A percentile compares a stretch with the other conserved stretches of the same genome.
Evolutionary conservation across 192 early-diverging fungal species (phyloP).

Genomic region (Haplosporangium gracile): DNA sequence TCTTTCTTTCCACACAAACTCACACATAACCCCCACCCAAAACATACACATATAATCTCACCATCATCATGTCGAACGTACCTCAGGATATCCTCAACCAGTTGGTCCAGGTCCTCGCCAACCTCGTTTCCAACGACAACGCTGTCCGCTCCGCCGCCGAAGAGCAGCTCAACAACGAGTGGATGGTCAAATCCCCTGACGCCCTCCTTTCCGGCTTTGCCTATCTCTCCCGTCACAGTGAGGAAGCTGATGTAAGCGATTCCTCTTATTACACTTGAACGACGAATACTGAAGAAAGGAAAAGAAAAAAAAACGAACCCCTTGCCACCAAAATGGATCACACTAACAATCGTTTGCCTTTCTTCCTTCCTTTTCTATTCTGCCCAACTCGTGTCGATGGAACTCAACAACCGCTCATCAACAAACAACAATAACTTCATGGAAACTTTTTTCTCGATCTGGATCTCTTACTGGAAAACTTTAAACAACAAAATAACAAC

Average conservation of each 20-base stretch:
- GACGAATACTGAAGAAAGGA: not conserved
- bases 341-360: constrained; percentile 14
- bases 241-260: constrained; percentile 53
- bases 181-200: constrained; percentile 69
- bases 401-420: constrained; percentile 9
- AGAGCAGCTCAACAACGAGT: constrained; percentile 69
- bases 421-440: constrained; percentile 14
- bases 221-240: constrained; percentile 63
- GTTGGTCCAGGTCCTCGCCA: constrained; percentile 65
- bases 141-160: constrained; percentile 67
- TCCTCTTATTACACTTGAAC: not conserved
- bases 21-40: not conserved
- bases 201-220: constrained; percentile 67
- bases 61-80: constrained; percentile 43
- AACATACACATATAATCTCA: constrained; percentile 19
- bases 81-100: constrained; percentile 64
- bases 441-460: not conserved
- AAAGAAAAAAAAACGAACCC: not conserved
- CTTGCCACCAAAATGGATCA: constrained; percentile 11
- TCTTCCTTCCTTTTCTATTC: constrained; percentile 19
- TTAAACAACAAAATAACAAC: constrained; percentile 7
- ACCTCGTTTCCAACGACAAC: constrained; percentile 68
- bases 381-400: constrained; percentile 6
- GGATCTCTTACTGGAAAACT: not conserved
- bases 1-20: not conserved